A percentile compares a stretch with the other conserved stretches of the same genome.
Evolutionary conservation across 805 yeast species (phyloP).

Genomic region (Sugiyamaella boreocaroliniensis): DNA sequence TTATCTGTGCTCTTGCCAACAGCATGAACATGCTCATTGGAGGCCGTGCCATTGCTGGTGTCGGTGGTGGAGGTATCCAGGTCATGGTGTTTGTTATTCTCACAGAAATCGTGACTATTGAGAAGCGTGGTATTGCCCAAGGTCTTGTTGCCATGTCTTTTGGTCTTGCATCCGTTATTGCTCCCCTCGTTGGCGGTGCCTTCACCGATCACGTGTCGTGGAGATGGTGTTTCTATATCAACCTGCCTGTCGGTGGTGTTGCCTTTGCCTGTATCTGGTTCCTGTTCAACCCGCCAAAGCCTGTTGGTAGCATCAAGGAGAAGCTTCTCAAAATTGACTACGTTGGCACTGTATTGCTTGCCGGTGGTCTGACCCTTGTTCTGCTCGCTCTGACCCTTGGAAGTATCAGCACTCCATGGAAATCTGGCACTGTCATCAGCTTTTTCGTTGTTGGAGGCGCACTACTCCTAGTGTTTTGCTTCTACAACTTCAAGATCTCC

Average conservation of each 20-base stretch:
- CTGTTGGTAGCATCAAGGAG: constrained; percentile 34
- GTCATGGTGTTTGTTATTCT: constrained; percentile 50
- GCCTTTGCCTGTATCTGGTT: constrained; percentile 36
- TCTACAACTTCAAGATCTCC: constrained; percentile 34
- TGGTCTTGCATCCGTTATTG: constrained; percentile 31
- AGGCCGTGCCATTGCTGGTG: constrained; percentile 63
- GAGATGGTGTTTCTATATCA: constrained; percentile 73
- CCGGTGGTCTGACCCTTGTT: constrained; percentile 16
- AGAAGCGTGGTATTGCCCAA: constrained; percentile 24
- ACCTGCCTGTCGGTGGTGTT: constrained; percentile 57
- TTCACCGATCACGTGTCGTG: constrained; percentile 53
- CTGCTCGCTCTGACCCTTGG: constrained; percentile 13
- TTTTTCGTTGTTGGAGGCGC: constrained; percentile 34
- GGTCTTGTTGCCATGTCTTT: constrained; percentile 26
- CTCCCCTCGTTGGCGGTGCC: constrained; percentile 64
- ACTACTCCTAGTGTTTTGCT: constrained; percentile 34
- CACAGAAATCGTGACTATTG: constrained; percentile 47
- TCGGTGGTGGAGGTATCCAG: constrained; percentile 66
- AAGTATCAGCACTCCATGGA: constrained; percentile 11
- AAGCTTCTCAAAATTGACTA: constrained; percentile 43
- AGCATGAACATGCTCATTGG: constrained; percentile 59
- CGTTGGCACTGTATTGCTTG: constrained; percentile 41
- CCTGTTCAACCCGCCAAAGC: constrained; percentile 43
- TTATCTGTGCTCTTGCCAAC: constrained; percentile 47
- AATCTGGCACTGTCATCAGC: constrained; percentile 8